A percentile compares a stretch with the other conserved stretches of the same genome.
phyloP scores from a whole-genome alignment of 192 early-diverging fungal species.

The Backusella macrospora region DNA sequence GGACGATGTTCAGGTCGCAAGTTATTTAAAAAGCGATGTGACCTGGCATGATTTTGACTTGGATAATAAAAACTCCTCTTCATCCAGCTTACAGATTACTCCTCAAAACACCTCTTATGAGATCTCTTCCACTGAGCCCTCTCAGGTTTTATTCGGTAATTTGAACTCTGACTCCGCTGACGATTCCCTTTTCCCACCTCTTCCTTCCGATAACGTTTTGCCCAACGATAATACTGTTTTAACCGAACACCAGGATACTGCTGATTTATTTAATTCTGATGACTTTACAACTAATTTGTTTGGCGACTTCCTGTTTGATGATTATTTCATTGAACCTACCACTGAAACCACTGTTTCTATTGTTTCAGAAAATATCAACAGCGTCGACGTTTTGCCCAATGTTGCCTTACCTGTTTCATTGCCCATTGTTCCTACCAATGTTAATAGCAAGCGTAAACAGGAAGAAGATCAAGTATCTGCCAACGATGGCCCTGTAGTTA shows the following conservation, averaged over 20 bases:
- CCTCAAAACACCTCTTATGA: background rate
- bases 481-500: background rate
- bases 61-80: background rate
- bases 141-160: background rate
- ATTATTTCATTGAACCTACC: background rate
- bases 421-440: background rate
- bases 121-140: background rate
- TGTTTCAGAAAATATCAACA: background rate
- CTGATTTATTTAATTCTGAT: background rate
- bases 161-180: background rate
- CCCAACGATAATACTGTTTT: background rate
- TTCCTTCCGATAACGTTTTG: background rate
- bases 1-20: background rate
- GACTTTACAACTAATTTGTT: constrained; percentile 14
- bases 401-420: background rate
- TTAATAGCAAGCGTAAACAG: background rate
- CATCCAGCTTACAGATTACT: background rate
- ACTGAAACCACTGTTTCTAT: background rate
- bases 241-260: background rate
- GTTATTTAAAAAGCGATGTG: constrained; percentile 8
- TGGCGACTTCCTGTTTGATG: background rate
- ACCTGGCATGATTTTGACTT: background rate
- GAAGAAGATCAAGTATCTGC: background rate
- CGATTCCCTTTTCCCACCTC: constrained; percentile 3
- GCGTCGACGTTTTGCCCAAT: background rate